A percentile compares a stretch with the other conserved stretches of the same genome.
Evolutionary conservation across 2,329 filamentous ascomycete species (phyloP).

Genomic region (Aspergillus proliferans): DNA sequence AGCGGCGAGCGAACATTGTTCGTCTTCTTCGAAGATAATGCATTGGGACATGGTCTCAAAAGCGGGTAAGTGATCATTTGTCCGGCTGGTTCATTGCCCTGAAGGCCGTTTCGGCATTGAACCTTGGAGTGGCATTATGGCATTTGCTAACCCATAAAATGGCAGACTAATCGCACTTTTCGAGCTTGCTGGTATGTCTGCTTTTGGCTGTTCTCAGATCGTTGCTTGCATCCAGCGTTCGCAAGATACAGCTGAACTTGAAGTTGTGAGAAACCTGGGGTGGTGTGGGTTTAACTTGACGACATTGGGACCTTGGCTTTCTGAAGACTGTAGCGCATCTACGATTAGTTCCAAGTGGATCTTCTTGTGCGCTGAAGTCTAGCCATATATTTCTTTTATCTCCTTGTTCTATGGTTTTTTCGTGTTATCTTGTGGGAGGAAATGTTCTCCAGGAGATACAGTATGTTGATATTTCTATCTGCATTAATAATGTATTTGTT

Average conservation of each 20-base stretch:
- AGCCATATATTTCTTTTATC: constrained; percentile 13
- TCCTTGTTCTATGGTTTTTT: too few species aligned
- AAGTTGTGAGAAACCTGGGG: constrained; percentile 70
- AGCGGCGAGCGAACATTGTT: constrained; percentile 70
- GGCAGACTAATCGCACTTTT: constrained; percentile 78
- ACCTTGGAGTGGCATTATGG: too few species aligned
- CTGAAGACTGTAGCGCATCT: constrained; percentile 47
- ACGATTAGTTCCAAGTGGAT: constrained; percentile 74
- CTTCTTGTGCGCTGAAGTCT: constrained; percentile 84
- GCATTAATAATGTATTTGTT: background rate
- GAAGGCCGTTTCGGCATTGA: background rate
- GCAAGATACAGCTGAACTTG: constrained; percentile 56
- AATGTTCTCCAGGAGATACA: too few species aligned
- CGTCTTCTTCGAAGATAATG: constrained; percentile 74
- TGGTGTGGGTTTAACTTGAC: constrained; percentile 89
- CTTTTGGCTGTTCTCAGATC: constrained; percentile 67
- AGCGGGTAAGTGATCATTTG: constrained; percentile 60
- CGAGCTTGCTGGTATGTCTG: constrained; percentile 70
- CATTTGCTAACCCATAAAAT: background rate
- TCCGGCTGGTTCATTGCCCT: background rate
- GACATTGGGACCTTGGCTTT: constrained; percentile 68
- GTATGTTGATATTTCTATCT: background rate
- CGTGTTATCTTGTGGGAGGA: too few species aligned
- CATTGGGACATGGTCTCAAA: constrained; percentile 73
- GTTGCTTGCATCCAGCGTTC: constrained; percentile 75